Percentiles rank a stretch among this genome's conserved stretches.
Conservation (phyloP, 495 filamentous ascomycete genomes). For the Penicillium salamii region DNA sequence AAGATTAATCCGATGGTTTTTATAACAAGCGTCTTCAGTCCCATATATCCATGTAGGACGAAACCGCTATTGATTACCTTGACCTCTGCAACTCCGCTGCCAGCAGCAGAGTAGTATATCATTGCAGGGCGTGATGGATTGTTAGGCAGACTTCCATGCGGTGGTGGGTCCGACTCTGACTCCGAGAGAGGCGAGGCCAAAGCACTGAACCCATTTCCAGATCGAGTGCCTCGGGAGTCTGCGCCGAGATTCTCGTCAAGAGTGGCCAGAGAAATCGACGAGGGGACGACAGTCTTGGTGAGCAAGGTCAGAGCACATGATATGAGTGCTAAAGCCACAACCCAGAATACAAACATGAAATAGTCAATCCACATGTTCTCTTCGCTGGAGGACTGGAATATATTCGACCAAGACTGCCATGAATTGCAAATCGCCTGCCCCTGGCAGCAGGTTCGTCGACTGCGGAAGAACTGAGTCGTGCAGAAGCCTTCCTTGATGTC, state of each 20-base stretch:
- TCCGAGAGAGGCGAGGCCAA: slow-evolving; percentile 35
- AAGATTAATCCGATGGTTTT: slow-evolving; percentile 83
- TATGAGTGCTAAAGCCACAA: slow-evolving; percentile 66
- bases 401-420: slow-evolving; percentile 75
- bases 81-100: slow-evolving; percentile 95
- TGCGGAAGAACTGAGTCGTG: slow-evolving; percentile 63
- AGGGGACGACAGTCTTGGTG: slow-evolving; percentile 89
- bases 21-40: slow-evolving; percentile 80
- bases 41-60: slow-evolving; percentile 93
- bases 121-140: slow-evolving; percentile 59
- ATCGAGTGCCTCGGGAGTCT: slow-evolving; percentile 44
- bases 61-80: slow-evolving; percentile 97
- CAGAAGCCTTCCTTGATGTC: slow-evolving; percentile 93
- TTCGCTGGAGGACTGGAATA: slow-evolving; percentile 51
- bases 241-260: slow-evolving; percentile 77
- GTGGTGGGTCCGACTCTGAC: slow-evolving; percentile 24
- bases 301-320: slow-evolving; percentile 79
- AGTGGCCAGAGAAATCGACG: slow-evolving; percentile 78
- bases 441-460: slow-evolving; percentile 74
- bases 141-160: slow-evolving; percentile 23
- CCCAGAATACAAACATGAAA: slow-evolving; percentile 65
- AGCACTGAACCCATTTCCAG: slow-evolving; percentile 21
- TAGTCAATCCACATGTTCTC: slow-evolving; percentile 68
- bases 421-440: slow-evolving; percentile 59
- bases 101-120: slow-evolving; percentile 93